Evolutionary conservation across 148 eudicot genomes (phyloP).

Genomic region (Chenopodium album): DNA sequence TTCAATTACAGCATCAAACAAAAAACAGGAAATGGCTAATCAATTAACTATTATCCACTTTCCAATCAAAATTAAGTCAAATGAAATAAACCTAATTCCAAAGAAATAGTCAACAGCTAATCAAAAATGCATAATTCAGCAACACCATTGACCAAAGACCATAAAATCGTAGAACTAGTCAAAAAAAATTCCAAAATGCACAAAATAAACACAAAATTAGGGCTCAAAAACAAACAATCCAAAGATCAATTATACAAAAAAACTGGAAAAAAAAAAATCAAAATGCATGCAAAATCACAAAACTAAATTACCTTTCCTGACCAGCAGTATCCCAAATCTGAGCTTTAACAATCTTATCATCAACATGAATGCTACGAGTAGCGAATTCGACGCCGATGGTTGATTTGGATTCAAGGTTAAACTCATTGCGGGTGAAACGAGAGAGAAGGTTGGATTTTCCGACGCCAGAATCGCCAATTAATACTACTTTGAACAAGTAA

Average conservation of each 20-base stretch:
- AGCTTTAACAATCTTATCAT: slow-evolving; percentile 49
- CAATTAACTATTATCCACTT: neutral
- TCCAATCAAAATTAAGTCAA: neutral
- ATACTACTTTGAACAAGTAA: slow-evolving; percentile 40
- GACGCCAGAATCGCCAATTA: slow-evolving; percentile 45
- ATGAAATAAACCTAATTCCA: neutral
- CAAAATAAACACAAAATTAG: neutral
- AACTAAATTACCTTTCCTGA: slow-evolving; percentile 35
- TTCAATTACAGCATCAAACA: neutral
- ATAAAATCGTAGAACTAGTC: neutral
- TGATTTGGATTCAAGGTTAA: slow-evolving; percentile 45
- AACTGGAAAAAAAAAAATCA: neutral
- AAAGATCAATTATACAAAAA: neutral
- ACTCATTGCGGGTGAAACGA: slow-evolving; percentile 40
- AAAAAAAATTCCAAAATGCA: neutral
- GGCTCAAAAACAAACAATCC: neutral
- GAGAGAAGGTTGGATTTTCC: slow-evolving; percentile 45
- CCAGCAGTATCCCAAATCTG: slow-evolving; percentile 57
- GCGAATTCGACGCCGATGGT: slow-evolving; percentile 53
- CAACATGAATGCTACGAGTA: slow-evolving; percentile 46
- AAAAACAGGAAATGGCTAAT: neutral
- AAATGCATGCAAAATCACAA: too few relatives aligned
- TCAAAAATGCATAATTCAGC: neutral
- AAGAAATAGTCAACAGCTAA: neutral
- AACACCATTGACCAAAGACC: neutral